phyloP scores from a whole-genome alignment of 202 grass and related monocot species.

The Sporobolus alterniflorus region DNA sequence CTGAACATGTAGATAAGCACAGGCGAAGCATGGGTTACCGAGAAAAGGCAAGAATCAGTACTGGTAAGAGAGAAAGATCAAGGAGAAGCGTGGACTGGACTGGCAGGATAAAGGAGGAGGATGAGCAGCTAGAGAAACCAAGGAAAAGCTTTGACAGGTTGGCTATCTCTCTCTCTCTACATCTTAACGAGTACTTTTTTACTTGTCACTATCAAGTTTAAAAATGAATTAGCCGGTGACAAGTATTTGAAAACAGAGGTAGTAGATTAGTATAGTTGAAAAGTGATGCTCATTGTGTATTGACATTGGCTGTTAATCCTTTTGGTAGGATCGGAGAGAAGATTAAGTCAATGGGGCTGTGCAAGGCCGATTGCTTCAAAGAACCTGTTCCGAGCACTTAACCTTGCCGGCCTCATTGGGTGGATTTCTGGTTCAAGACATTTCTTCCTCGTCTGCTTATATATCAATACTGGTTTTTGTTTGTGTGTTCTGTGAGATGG shows the following conservation, averaged over 20 bases:
- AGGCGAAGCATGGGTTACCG: slow-evolving; percentile 59
- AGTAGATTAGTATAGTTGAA: background rate
- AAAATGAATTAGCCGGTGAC: no score
- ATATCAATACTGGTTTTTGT: background rate
- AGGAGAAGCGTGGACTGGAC: slow-evolving; percentile 73
- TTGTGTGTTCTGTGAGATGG: slow-evolving; percentile 26
- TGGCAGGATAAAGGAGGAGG: slow-evolving; percentile 49
- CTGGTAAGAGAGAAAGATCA: slow-evolving; percentile 57
- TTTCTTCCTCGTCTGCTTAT: background rate
- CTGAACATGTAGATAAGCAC: slow-evolving; percentile 45
- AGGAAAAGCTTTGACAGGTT: slow-evolving; percentile 97
- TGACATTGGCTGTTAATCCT: slow-evolving; percentile 9
- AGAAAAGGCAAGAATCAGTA: slow-evolving; percentile 51
- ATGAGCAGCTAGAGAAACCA: slow-evolving; percentile 72
- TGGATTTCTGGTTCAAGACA: slow-evolving; percentile 34
- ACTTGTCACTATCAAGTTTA: no score
- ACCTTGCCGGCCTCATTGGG: slow-evolving; percentile 32
- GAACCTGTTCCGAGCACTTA: slow-evolving; percentile 50
- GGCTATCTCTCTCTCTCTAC: slow-evolving; percentile 26
- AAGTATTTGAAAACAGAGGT: no score
- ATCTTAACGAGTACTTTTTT: no score
- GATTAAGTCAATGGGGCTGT: slow-evolving; percentile 81
- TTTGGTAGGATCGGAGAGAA: slow-evolving; percentile 81
- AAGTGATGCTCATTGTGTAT: background rate
- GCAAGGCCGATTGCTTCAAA: slow-evolving; percentile 95